Conservation (phyloP, 139 green algal species). For the Chlamydomonas schloesseri region DNA sequence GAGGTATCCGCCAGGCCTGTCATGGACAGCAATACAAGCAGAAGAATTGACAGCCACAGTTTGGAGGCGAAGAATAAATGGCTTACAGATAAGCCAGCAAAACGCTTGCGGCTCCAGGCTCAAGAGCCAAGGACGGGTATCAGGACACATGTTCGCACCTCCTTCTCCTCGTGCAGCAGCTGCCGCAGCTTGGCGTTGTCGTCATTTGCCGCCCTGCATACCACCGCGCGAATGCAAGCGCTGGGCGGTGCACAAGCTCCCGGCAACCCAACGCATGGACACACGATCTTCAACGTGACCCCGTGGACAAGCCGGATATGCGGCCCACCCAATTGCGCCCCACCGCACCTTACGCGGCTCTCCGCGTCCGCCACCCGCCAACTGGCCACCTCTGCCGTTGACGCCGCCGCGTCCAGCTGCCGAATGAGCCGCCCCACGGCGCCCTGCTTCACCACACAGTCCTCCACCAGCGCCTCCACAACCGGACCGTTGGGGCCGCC, state of each 20-base stretch:
- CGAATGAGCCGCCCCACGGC: conserved; percentile 55
- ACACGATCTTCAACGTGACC: too few species aligned
- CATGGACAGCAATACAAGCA: too few species aligned
- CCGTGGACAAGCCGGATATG: too few species aligned
- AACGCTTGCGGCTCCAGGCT: too few species aligned
- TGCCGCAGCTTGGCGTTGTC: conserved; percentile 63
- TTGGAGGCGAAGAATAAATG: too few species aligned
- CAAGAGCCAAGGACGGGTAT: too few species aligned
- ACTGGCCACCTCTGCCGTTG: conserved; percentile 41
- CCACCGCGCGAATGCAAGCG: too few species aligned
- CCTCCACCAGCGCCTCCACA: conserved; percentile 47
- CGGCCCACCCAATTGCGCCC: too few species aligned
- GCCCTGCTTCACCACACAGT: conserved; percentile 54
- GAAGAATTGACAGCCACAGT: too few species aligned
- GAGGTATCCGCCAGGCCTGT: conserved; percentile 30
- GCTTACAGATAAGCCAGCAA: too few species aligned
- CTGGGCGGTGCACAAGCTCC: too few species aligned
- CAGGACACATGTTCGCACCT: conserved; percentile 32
- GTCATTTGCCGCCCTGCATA: conserved; percentile 23
- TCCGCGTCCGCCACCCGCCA: conserved; percentile 55
- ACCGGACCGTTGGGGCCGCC: background rate
- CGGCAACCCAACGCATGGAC: too few species aligned
- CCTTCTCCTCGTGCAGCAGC: conserved; percentile 72
- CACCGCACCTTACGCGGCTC: conserved; percentile 8
- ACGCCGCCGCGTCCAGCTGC: conserved; percentile 41